Conservation (phyloP, 768 basidiomycete species). For the Boletus vermiculosoides region DNA sequence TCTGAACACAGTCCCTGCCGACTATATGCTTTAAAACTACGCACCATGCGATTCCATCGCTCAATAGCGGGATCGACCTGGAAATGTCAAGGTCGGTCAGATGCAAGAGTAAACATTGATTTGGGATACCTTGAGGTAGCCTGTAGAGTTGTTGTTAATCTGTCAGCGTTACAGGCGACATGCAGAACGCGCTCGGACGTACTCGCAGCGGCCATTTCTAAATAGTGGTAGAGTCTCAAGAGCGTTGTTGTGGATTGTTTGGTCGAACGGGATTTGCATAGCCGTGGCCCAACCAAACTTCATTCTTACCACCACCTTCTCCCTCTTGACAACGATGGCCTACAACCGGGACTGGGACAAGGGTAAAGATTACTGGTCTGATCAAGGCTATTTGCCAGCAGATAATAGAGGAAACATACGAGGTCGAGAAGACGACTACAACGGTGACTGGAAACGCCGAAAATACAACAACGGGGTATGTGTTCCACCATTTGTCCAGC, state of each 20-base stretch:
- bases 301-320: slow-evolving; percentile 24
- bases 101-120: neutral
- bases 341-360: slow-evolving; percentile 87
- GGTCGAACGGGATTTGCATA: slow-evolving; percentile 11
- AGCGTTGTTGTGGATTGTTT: slow-evolving; percentile 33
- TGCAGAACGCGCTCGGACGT: slow-evolving; percentile 19
- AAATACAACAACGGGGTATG: slow-evolving; percentile 77
- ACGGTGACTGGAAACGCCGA: slow-evolving; percentile 71
- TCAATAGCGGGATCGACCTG: slow-evolving; percentile 57
- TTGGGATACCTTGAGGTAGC: slow-evolving; percentile 53
- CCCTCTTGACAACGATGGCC: slow-evolving; percentile 46
- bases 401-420: slow-evolving; percentile 42
- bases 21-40: slow-evolving; percentile 14
- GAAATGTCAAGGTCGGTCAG: slow-evolving; percentile 2
- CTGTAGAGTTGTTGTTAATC: slow-evolving; percentile 34
- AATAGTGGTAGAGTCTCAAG: slow-evolving; percentile 29
- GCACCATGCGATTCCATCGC: slow-evolving; percentile 61
- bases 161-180: slow-evolving; percentile 11
- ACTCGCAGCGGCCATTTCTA: slow-evolving; percentile 69
- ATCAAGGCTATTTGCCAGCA: slow-evolving; percentile 43
- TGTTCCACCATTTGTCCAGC: slow-evolving; percentile 6
- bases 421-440: slow-evolving; percentile 67
- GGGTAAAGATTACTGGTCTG: slow-evolving; percentile 64
- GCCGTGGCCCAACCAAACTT: slow-evolving; percentile 12
- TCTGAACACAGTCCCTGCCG: neutral